Percentiles rank a stretch among this genome's conserved stretches.
These are phyloP conservation scores for Tetrahymena borealis DNA, from an alignment of 73 alveolate species.

Conservation along the genomic window DNA sequence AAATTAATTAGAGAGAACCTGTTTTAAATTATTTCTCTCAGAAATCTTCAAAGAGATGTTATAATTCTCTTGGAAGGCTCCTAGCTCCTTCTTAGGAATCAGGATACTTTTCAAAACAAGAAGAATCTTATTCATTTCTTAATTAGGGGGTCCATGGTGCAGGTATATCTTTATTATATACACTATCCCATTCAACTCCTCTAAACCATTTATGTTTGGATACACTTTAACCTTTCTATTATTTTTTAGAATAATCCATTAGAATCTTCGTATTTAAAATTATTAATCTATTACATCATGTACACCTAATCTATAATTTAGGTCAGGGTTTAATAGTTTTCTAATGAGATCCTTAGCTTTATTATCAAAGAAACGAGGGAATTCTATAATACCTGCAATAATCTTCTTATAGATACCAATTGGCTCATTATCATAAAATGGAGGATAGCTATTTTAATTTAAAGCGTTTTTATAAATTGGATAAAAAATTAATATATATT, in stretches of 20 bases:
- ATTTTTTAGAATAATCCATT: neutral
- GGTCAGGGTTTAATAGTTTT: conserved; percentile 49
- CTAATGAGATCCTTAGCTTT: conserved; percentile 57
- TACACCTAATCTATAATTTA: conserved; percentile 31
- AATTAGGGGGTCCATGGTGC: conserved; percentile 85
- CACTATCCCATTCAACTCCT: conserved; percentile 72
- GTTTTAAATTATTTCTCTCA: neutral
- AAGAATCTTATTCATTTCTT: conserved; percentile 58
- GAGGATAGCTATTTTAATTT: conserved; percentile 43
- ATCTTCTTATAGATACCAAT: conserved; percentile 71
- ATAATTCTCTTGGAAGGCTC: conserved; percentile 35
- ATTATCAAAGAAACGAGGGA: conserved; percentile 66
- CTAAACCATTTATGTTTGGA: conserved; percentile 76
- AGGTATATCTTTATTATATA: conserved; percentile 60
- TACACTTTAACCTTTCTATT: conserved; percentile 53
- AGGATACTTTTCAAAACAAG: conserved; percentile 71
- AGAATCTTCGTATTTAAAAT: neutral
- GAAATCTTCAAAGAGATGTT: conserved; percentile 44
- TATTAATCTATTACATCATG: conserved; percentile 10
- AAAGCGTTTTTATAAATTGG: neutral
- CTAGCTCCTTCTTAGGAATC: conserved; percentile 59
- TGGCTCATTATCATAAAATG: conserved; percentile 78
- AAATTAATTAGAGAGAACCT: too few relatives aligned
- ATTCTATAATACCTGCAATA: conserved; percentile 67
- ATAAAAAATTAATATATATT: neutral